Percentiles rank a stretch among this genome's conserved stretches.
phyloP scores from a whole-genome alignment of 1,284 basidiomycete species.

The Gomphus sp. region DNA sequence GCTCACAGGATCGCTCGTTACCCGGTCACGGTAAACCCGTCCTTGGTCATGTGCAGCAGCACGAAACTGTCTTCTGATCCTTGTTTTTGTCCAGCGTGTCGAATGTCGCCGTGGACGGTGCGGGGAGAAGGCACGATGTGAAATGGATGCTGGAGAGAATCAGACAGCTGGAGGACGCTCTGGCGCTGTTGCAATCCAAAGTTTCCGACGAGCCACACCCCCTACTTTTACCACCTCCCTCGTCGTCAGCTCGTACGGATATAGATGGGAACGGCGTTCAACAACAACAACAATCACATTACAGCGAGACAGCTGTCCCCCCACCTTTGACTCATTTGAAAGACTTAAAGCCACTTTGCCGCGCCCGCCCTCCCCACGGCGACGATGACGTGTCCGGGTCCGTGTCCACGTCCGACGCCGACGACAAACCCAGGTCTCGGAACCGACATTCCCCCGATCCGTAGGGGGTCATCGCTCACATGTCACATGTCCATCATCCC shows the following conservation, averaged over 20 bases:
- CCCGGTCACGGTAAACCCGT: background rate
- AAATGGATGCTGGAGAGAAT: background rate
- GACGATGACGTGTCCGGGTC: background rate
- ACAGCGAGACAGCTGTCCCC: background rate
- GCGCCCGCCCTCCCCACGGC: too few relatives aligned
- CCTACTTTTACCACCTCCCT: background rate
- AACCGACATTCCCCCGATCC: background rate
- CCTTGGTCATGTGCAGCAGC: background rate
- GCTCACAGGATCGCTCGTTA: background rate
- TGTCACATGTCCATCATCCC: too few relatives aligned
- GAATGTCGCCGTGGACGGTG: background rate
- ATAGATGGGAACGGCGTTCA: background rate
- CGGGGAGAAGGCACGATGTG: background rate
- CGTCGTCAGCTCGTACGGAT: background rate
- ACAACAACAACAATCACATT: background rate
- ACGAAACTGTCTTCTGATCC: background rate
- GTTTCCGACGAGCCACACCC: background rate
- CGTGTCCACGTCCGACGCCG: too few relatives aligned
- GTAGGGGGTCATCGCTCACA: background rate
- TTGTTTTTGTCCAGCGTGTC: background rate
- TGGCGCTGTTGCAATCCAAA: background rate
- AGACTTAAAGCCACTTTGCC: background rate
- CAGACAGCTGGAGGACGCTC: background rate
- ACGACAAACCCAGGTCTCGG: background rate
- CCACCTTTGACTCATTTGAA: background rate